Evolutionary conservation across 176 grass and related monocot species (phyloP).

Genomic region (Cocos nucifera): DNA sequence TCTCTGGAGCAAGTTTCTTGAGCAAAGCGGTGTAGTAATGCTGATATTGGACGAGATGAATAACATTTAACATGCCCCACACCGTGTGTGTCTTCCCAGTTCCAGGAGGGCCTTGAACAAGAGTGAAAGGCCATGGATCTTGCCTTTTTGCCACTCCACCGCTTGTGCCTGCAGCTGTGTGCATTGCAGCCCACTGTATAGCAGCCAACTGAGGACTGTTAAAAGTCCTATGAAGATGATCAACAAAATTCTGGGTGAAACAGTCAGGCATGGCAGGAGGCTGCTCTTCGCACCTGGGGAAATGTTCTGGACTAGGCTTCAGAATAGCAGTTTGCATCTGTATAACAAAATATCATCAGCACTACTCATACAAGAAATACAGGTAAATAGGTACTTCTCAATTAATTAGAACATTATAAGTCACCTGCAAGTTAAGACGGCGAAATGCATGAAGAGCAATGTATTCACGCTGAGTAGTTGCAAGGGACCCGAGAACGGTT

Average conservation of each 20-base stretch:
- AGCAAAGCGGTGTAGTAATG: slow-evolving; percentile 94
- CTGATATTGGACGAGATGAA: slow-evolving; percentile 99
- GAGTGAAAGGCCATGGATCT: slow-evolving; percentile 98
- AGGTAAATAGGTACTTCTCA: slow-evolving; percentile 8
- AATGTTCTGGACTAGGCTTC: slow-evolving; percentile 92
- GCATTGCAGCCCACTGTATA: slow-evolving; percentile 99
- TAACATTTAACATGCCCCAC: slow-evolving; percentile 99
- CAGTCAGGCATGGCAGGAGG: slow-evolving; percentile 88
- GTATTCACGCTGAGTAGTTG: slow-evolving; percentile 97
- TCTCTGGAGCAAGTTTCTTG: slow-evolving; percentile 97
- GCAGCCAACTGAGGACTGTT: slow-evolving; percentile 82
- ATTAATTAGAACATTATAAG: background rate
- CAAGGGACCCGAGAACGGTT: slow-evolving; percentile 86
- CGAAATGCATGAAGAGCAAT: slow-evolving; percentile 92
- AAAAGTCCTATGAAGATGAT: slow-evolving; percentile 72
- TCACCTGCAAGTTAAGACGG: slow-evolving; percentile 73
- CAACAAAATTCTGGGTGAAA: slow-evolving; percentile 86
- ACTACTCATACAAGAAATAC: slow-evolving; percentile 4
- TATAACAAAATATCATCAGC: slow-evolving; percentile 20
- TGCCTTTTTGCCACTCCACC: slow-evolving; percentile 65
- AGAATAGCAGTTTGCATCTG: slow-evolving; percentile 99
- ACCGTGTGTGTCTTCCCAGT: slow-evolving; percentile 99
- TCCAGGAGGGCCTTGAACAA: slow-evolving; percentile 93
- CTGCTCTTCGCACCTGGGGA: slow-evolving; percentile 92
- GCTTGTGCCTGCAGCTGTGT: slow-evolving; percentile 95